Percentiles rank a stretch among this genome's conserved stretches.
Conservation (phyloP, 2,329 filamentous ascomycete species). For the Trichoderma koningii region DNA sequence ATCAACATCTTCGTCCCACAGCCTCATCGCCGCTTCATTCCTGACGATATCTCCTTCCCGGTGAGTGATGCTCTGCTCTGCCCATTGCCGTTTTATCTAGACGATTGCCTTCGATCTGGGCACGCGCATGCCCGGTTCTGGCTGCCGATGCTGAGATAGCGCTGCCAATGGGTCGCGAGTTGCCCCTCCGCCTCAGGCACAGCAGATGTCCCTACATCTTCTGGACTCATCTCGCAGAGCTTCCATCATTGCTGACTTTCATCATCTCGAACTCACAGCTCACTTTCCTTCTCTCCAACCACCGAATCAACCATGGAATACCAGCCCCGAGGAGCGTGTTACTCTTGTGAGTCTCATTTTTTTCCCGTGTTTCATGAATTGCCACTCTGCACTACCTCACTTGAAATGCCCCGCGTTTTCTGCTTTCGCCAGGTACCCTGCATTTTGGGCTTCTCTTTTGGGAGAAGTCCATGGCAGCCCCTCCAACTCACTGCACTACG, state of each 20-base stretch:
- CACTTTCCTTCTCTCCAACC: constrained; percentile 7
- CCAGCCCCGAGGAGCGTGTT: constrained; percentile 50
- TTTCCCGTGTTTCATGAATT: constrained; percentile 13
- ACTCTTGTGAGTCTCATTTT: constrained; percentile 49
- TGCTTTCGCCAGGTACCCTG: constrained; percentile 16
- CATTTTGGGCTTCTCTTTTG: background rate
- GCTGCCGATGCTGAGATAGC: constrained; percentile 4
- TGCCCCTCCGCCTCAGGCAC: constrained; percentile 26
- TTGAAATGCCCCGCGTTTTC: constrained; percentile 23
- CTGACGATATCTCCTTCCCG: background rate
- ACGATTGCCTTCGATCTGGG: background rate
- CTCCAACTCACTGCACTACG: constrained; percentile 3
- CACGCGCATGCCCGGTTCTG: background rate
- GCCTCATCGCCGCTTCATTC: constrained; percentile 31
- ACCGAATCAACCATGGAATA: constrained; percentile 45
- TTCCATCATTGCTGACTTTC: constrained; percentile 16
- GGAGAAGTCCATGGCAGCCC: constrained; percentile 4
- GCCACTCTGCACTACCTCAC: constrained; percentile 14
- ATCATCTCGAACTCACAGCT: background rate
- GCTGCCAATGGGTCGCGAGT: constrained; percentile 15
- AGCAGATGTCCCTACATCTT: constrained; percentile 3
- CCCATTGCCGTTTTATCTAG: background rate
- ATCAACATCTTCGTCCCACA: constrained; percentile 25
- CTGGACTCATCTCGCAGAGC: constrained; percentile 6
- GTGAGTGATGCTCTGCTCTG: constrained; percentile 3